Conservation (phyloP, 2,329 filamentous ascomycete species). For the Fusarium redolens region DNA sequence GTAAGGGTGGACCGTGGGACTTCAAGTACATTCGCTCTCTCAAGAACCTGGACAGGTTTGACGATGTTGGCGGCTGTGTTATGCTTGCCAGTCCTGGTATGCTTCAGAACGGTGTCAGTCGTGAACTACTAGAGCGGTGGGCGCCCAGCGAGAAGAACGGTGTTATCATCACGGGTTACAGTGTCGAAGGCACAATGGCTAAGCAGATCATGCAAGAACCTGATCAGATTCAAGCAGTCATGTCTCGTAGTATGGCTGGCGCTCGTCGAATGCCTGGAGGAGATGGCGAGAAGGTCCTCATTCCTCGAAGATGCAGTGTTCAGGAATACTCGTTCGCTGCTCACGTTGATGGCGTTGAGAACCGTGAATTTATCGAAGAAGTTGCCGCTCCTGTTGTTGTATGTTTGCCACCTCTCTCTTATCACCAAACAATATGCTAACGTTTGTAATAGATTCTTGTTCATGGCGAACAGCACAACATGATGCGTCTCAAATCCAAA, state of each 20-base stretch:
- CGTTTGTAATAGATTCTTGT: slow-evolving; percentile 78
- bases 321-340: slow-evolving; percentile 96
- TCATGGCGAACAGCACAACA: slow-evolving; percentile 96
- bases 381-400: slow-evolving; percentile 92
- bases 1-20: slow-evolving; percentile 92
- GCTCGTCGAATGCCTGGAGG: slow-evolving; percentile 71
- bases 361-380: slow-evolving; percentile 96
- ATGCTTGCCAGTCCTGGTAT: slow-evolving; percentile 99
- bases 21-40: slow-evolving; percentile 94
- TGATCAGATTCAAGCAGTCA: slow-evolving; percentile 93
- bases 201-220: slow-evolving; percentile 96
- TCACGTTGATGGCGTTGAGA: slow-evolving; percentile 95
- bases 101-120: slow-evolving; percentile 95
- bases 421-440: slow-evolving; percentile 9
- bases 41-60: slow-evolving; percentile 93
- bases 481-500: slow-evolving; percentile 96
- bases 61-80: slow-evolving; percentile 94
- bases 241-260: slow-evolving; percentile 77
- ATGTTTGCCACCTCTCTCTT: slow-evolving; percentile 55
- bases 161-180: slow-evolving; percentile 98
- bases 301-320: slow-evolving; percentile 90
- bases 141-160: slow-evolving; percentile 96
- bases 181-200: slow-evolving; percentile 98
- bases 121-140: slow-evolving; percentile 94
- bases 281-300: slow-evolving; percentile 88